Conservation (phyloP, 139 green algal genomes). For the Dunaliella sp. region DNA sequence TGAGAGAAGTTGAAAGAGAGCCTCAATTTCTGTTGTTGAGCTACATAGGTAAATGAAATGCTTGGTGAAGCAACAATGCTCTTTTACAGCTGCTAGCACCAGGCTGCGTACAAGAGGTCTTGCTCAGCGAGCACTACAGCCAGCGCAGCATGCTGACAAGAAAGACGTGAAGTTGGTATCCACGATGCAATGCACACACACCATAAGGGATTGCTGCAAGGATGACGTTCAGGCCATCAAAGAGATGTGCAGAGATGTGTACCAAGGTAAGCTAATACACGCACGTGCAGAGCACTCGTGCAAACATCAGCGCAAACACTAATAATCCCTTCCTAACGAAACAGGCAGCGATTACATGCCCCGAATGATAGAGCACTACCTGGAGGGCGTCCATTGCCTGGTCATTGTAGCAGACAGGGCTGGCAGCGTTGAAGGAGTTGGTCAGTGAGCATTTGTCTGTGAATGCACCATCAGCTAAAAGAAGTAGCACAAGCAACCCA, state of each 20-base stretch:
- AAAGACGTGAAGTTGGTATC: no score
- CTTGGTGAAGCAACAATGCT: neutral
- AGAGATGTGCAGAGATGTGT: neutral
- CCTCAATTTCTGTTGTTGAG: no score
- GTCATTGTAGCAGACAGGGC: constrained; percentile 1
- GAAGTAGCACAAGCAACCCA: no score
- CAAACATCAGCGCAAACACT: neutral
- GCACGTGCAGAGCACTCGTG: neutral
- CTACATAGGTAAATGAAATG: no score
- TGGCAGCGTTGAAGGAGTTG: neutral
- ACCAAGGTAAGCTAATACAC: no score
- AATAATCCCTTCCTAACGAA: neutral
- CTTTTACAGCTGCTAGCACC: neutral
- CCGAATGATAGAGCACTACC: neutral
- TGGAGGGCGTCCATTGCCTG: neutral
- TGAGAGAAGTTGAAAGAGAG: no score
- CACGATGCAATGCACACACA: no score
- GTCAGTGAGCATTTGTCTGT: no score
- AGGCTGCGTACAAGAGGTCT: neutral
- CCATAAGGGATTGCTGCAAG: neutral
- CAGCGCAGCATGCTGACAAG: neutral
- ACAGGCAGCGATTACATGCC: neutral
- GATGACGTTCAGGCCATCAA: neutral
- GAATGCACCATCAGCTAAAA: no score
- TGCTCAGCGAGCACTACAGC: neutral